These are phyloP conservation scores for Mycena epipterygia DNA, from an alignment of 768 basidiomycete species.

Conservation along the genomic window DNA sequence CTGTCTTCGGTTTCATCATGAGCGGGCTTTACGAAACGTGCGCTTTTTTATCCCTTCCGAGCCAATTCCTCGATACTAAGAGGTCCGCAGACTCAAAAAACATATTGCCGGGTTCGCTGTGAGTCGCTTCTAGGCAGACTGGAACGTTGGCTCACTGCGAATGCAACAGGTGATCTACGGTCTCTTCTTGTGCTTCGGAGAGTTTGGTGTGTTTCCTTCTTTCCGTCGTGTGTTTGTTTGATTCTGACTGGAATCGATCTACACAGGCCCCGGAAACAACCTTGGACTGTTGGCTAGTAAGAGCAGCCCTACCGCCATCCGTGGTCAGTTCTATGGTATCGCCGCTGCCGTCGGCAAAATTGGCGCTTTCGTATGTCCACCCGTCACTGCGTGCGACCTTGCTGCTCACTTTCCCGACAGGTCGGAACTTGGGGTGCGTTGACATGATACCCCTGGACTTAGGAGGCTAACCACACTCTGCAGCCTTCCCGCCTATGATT, in stretches of 20 bases:
- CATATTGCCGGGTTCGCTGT: slow-evolving; percentile 85
- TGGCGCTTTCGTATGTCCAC: slow-evolving; percentile 73
- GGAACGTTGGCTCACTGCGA: neutral
- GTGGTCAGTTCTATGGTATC: slow-evolving; percentile 88
- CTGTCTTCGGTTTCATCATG: slow-evolving; percentile 90
- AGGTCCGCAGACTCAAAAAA: slow-evolving; percentile 59
- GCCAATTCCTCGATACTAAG: slow-evolving; percentile 1
- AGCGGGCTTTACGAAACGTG: slow-evolving; percentile 79
- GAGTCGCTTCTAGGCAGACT: slow-evolving; percentile 36
- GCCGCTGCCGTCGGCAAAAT: slow-evolving; percentile 91
- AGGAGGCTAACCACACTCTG: neutral
- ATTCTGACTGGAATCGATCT: slow-evolving; percentile 10
- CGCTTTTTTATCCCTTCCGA: slow-evolving; percentile 29
- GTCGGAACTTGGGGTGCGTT: slow-evolving; percentile 80
- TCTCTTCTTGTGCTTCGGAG: slow-evolving; percentile 91
- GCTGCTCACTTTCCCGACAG: neutral
- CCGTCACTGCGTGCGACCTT: neutral
- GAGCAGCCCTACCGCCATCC: slow-evolving; percentile 85
- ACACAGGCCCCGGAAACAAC: slow-evolving; percentile 83
- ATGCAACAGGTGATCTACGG: slow-evolving; percentile 81
- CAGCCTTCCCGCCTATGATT: slow-evolving; percentile 79
- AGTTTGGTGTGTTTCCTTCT: slow-evolving; percentile 70
- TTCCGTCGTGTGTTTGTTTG: neutral
- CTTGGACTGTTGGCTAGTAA: slow-evolving; percentile 90
- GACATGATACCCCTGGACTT: neutral